A percentile compares a stretch with the other conserved stretches of the same genome.
Evolutionary conservation across 352 stramenopile genomes (phyloP).

Genomic region (Lagenidium giganteum): DNA sequence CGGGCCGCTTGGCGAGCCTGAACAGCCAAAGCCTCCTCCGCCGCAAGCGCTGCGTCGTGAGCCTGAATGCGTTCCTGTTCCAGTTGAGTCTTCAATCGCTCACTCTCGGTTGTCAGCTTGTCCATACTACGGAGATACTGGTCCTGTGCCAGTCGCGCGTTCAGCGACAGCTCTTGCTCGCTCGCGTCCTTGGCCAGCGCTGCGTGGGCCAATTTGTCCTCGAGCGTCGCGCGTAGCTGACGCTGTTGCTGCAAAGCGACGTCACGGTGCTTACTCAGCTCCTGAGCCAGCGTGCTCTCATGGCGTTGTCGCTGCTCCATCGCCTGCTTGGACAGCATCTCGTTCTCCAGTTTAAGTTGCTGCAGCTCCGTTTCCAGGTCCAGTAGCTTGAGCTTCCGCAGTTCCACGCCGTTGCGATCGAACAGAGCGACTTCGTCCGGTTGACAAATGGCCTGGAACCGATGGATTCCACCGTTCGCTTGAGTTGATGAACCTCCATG

Average conservation of each 20-base stretch:
- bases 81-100: slow-evolving; percentile 25
- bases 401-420: slow-evolving; percentile 46
- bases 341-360: slow-evolving; percentile 68
- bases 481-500: no score
- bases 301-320: slow-evolving; percentile 38
- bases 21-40: no score
- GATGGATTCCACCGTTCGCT: neutral
- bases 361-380: slow-evolving; percentile 60
- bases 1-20: no score
- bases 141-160: slow-evolving; percentile 42
- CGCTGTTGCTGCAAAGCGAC: no score
- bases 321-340: slow-evolving; percentile 50
- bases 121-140: slow-evolving; percentile 51
- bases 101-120: slow-evolving; percentile 37
- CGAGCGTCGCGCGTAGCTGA: slow-evolving; percentile 18
- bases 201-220: slow-evolving; percentile 23
- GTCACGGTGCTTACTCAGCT: slow-evolving; percentile 21
- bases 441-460: no score
- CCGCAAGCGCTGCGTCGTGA: slow-evolving; percentile 30
- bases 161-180: slow-evolving; percentile 20
- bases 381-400: slow-evolving; percentile 42
- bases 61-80: slow-evolving; percentile 21
- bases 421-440: slow-evolving; percentile 53
- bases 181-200: slow-evolving; percentile 19
- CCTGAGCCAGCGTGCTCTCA: slow-evolving; percentile 23